Percentiles rank a stretch among this genome's conserved stretches.
Evolutionary conservation across 345 rosid genomes (phyloP).

Genomic region (Toxicodendron radicans): DNA sequence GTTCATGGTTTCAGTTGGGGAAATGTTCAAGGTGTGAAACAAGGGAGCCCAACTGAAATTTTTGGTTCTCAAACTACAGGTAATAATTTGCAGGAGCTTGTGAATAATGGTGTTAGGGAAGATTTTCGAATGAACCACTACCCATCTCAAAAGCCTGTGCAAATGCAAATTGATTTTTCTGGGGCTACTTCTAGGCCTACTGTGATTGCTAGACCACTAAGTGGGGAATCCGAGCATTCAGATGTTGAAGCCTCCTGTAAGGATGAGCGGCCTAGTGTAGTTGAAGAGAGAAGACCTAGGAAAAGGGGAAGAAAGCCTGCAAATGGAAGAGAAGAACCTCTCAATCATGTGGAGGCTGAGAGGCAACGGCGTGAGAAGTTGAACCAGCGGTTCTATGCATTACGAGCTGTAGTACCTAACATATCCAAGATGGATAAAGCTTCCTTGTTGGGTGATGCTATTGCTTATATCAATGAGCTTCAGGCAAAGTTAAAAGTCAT

Average conservation of each 20-base stretch:
- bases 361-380: constrained; percentile 94
- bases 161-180: constrained; percentile 73
- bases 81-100: constrained; percentile 47
- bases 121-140: constrained; percentile 44
- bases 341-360: constrained; percentile 98
- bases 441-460: constrained; percentile 88
- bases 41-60: constrained; percentile 40
- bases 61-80: constrained; percentile 42
- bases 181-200: constrained; percentile 65
- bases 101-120: constrained; percentile 49
- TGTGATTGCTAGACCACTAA: constrained; percentile 39
- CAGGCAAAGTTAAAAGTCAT: constrained; percentile 74
- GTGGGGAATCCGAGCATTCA: constrained; percentile 61
- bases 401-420: constrained; percentile 96
- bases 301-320: constrained; percentile 98
- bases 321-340: constrained; percentile 94
- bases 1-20: constrained; percentile 58
- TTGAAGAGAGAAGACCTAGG: constrained; percentile 74
- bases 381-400: constrained; percentile 89
- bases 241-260: constrained; percentile 77
- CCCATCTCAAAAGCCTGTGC: constrained; percentile 56
- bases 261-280: constrained; percentile 43
- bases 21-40: constrained; percentile 44
- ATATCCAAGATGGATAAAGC: constrained; percentile 99
- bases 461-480: constrained; percentile 91